Percentiles rank a stretch among this genome's conserved stretches.
phyloP scores from a whole-genome alignment of 495 filamentous ascomycete genomes.

The Lasiosphaeris hirsuta region DNA sequence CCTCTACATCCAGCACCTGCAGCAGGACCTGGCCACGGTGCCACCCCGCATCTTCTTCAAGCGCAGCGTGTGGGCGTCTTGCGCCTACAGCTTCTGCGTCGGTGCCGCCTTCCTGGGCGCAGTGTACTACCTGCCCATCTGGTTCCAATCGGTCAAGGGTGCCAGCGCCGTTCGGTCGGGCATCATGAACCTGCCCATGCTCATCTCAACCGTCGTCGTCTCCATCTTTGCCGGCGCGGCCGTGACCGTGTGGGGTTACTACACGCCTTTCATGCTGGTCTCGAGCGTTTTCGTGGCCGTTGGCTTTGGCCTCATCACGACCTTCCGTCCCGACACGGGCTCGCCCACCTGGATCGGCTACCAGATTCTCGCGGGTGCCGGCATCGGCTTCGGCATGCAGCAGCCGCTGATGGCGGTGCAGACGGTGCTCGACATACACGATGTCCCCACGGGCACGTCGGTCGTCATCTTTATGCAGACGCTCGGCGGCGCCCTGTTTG shows the following conservation, averaged over 20 bases:
- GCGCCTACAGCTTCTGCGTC: conserved; percentile 53
- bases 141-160: conserved; percentile 83
- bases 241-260: conserved; percentile 67
- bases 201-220: conserved; percentile 59
- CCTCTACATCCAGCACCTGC: conserved; percentile 55
- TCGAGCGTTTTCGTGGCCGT: conserved; percentile 58
- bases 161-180: conserved; percentile 66
- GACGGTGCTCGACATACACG: conserved; percentile 56
- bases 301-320: conserved; percentile 68
- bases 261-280: conserved; percentile 68
- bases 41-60: conserved; percentile 67
- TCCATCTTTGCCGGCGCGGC: conserved; percentile 59
- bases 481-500: conserved; percentile 69
- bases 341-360: conserved; percentile 72
- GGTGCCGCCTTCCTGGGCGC: conserved; percentile 67
- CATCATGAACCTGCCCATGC: conserved; percentile 71
- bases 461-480: conserved; percentile 69
- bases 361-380: conserved; percentile 66
- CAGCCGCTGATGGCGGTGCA: conserved; percentile 69
- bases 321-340: conserved; percentile 53
- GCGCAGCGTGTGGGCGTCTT: conserved; percentile 59
- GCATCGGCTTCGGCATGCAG: conserved; percentile 64
- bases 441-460: conserved; percentile 65
- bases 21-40: conserved; percentile 66
- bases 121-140: conserved; percentile 75